Evolutionary conservation across 805 yeast species (phyloP).

Genomic region (Ogataea pilisensis): DNA sequence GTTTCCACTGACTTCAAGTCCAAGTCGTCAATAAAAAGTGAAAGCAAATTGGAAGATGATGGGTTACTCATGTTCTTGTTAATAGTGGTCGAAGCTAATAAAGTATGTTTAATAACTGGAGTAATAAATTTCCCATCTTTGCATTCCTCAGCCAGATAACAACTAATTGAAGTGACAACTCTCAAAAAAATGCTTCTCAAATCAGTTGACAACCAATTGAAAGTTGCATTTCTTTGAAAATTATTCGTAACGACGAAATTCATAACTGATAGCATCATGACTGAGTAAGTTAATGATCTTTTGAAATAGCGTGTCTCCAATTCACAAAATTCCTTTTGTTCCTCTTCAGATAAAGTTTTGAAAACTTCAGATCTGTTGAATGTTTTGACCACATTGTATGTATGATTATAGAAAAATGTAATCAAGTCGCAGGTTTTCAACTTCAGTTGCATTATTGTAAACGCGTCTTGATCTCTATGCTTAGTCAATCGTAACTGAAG

Average conservation of each 20-base stretch:
- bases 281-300: constrained; percentile 15
- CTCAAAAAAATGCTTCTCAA: constrained; percentile 20
- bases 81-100: too few relatives aligned
- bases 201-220: constrained; percentile 21
- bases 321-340: constrained; percentile 4
- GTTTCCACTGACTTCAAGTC: constrained; percentile 13
- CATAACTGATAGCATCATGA: constrained; percentile 17
- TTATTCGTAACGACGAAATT: constrained; percentile 14
- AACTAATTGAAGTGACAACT: constrained; percentile 11
- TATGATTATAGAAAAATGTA: constrained; percentile 18
- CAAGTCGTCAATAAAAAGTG: constrained; percentile 17
- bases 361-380: constrained; percentile 12
- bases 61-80: too few relatives aligned
- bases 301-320: constrained; percentile 12
- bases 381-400: constrained; percentile 8
- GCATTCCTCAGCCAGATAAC: constrained; percentile 11
- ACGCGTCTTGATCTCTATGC: not conserved
- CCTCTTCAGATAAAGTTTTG: constrained; percentile 2
- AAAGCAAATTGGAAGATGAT: not conserved
- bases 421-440: constrained; percentile 18
- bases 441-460: constrained; percentile 7
- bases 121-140: not conserved
- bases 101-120: not conserved
- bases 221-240: constrained; percentile 5
- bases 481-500: constrained; percentile 5